Percentiles rank a stretch among this genome's conserved stretches.
phyloP scores from a whole-genome alignment of 169 alveolate genomes.

The Plasmodium gallinaceum region DNA sequence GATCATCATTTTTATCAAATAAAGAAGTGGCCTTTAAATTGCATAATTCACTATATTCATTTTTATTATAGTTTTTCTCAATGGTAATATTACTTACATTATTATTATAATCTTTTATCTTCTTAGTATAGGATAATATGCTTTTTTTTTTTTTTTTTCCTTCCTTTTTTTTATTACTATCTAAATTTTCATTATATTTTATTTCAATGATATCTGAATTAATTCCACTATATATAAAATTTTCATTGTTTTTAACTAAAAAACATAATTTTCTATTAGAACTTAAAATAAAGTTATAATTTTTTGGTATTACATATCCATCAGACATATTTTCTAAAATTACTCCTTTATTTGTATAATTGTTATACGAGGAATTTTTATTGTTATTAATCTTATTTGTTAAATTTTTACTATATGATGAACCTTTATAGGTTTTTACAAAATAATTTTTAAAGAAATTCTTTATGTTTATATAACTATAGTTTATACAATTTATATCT shows the following conservation, averaged over 20 bases:
- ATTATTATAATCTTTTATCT: no score
- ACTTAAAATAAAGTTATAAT: conserved; percentile 54
- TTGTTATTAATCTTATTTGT: neutral
- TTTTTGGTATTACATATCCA: conserved; percentile 67
- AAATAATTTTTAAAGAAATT: conserved; percentile 41
- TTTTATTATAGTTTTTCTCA: neutral
- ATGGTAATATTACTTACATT: neutral
- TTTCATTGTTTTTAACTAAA: conserved; percentile 41
- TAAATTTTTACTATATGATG: neutral
- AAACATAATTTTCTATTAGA: conserved; percentile 63
- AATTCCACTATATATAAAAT: conserved; percentile 37
- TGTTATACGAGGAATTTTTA: neutral
- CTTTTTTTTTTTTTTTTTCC: conserved; percentile 5
- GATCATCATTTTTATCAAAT: no score
- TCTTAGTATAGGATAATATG: no score
- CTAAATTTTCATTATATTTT: conserved; percentile 34
- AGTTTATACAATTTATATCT: conserved; percentile 24
- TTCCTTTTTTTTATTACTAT: conserved; percentile 18
- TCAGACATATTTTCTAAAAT: conserved; percentile 65
- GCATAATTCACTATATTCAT: neutral
- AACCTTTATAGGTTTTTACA: conserved; percentile 22
- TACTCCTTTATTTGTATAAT: conserved; percentile 21
- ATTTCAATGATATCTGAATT: conserved; percentile 70
- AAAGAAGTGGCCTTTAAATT: no score
- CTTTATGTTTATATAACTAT: conserved; percentile 13